These are phyloP conservation scores for Tetrahymena thermophila DNA, from an alignment of 73 alveolate genomes.

Conservation along the genomic window DNA sequence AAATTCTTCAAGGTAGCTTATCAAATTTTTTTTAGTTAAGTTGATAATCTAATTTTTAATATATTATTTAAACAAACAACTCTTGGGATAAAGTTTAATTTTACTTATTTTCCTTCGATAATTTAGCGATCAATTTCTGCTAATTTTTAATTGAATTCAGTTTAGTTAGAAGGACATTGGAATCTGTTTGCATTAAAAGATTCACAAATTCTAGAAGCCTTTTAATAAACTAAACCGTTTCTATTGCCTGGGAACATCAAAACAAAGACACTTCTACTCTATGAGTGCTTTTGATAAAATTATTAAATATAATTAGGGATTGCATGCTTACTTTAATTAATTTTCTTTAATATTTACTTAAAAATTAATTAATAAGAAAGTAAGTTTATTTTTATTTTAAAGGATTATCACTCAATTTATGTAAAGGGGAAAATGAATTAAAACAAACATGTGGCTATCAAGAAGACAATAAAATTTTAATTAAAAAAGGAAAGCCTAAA, in stretches of 20 bases:
- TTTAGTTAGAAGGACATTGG: slow-evolving; percentile 47
- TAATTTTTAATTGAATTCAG: background rate
- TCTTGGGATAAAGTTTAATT: background rate
- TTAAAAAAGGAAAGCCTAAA: no score
- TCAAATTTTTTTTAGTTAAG: slow-evolving; percentile 19
- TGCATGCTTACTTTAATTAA: background rate
- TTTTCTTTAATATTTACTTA: no score
- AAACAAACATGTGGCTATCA: background rate
- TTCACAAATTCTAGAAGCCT: slow-evolving; percentile 58
- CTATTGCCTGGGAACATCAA: slow-evolving; percentile 57
- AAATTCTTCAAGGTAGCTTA: slow-evolving; percentile 8
- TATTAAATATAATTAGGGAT: background rate
- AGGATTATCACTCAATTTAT: background rate
- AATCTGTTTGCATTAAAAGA: slow-evolving; percentile 66
- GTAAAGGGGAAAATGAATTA: background rate
- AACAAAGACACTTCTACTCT: slow-evolving; percentile 52
- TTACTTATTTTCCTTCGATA: slow-evolving; percentile 6
- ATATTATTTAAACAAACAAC: background rate
- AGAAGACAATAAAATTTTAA: no score
- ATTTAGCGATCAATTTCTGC: slow-evolving; percentile 31
- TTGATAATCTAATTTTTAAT: background rate
- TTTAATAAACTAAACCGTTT: slow-evolving; percentile 36
- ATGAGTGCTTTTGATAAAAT: background rate
- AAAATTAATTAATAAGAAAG: background rate
- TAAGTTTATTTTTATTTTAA: background rate